These are phyloP conservation scores for Exophiala viscosa DNA, from an alignment of 2,329 filamentous ascomycete genomes.

Conservation along the genomic window DNA sequence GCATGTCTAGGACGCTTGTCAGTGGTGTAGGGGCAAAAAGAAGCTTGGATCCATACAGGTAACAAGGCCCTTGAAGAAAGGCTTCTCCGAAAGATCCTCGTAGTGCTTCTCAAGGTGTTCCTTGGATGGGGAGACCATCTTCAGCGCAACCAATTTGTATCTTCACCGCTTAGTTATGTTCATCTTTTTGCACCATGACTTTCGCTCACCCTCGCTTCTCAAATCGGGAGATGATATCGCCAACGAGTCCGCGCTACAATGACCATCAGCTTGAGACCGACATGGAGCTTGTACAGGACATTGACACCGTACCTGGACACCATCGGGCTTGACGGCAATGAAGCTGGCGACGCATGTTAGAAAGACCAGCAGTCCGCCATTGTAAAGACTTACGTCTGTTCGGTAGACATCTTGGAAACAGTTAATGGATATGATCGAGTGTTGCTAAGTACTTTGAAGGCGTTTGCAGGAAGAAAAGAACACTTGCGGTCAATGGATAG, in stretches of 20 bases:
- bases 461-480: conserved; percentile 5
- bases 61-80: conserved; percentile 94
- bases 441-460: conserved; percentile 12
- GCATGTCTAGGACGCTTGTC: conserved; percentile 68
- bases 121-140: conserved; percentile 83
- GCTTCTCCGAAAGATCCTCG: conserved; percentile 84
- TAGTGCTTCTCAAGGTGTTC: conserved; percentile 99
- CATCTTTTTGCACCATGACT: conserved; percentile 6
- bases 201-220: conserved; percentile 70
- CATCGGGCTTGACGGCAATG: conserved; percentile 99
- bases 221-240: conserved; percentile 96
- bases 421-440: conserved; percentile 27
- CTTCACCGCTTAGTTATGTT: conserved; percentile 43
- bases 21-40: conserved; percentile 6
- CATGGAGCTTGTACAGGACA: neutral
- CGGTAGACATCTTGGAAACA: conserved; percentile 64
- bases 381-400: conserved; percentile 72
- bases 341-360: conserved; percentile 61
- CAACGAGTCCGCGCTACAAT: conserved; percentile 88
- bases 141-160: conserved; percentile 98
- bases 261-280: neutral
- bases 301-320: conserved; percentile 74
- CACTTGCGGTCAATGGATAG: conserved; percentile 29
- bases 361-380: conserved; percentile 14
- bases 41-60: conserved; percentile 60